Base-by-base conservation (phyloP, 2,329 filamentous ascomycete species). In the Tolypocladium ophioglossoides region DNA sequence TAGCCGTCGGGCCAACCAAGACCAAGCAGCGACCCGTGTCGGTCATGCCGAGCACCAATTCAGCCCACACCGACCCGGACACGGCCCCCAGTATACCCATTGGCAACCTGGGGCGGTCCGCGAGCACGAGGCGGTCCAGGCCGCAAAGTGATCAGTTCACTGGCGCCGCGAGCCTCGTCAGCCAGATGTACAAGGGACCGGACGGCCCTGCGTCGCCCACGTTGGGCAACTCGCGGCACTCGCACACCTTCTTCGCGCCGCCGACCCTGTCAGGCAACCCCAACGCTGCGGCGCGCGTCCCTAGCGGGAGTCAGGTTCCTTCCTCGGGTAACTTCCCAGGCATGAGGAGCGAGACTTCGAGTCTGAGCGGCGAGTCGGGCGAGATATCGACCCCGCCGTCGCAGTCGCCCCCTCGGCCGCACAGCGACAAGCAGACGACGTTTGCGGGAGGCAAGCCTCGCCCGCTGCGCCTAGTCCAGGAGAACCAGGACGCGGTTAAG, bases 121-220 rank as follows among this genome's bases (percentile, higher is more conserved):
- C 75, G 49, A 83, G 78, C 69, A 75, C 76, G 52, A 77, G 80
- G 57, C 77, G 76, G 56, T 67, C 68, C 52, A 74, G 83, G 40
- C 83, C 83, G 54, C 80, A 81, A 72, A 84, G 81, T 62, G 83
- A 86, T 62, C 83, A 86, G 68, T 81, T 74, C 64, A 79, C 78
- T 0, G 73, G 73, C 47, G 84, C 84, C 20, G 87, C 88, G 9
- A 83, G 79, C 56, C 81, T 95, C 34, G 86, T 96, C 50, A 89
- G 89, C 63, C 91, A 91, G 69, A 95, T 96, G 87, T 95, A 95
- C 73, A 86, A 85, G 64, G 86, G 86, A 16, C 80, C 84, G 11
- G 80, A 86, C 24, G 79, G 82, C 4, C 79, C 83, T 10, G 75
- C 80, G 46, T 86, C 84, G 24, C 78, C 82, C 47, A 74, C 79